Conservation (phyloP, 306 rosid species). For the Elaeagnus macrophylla region DNA sequence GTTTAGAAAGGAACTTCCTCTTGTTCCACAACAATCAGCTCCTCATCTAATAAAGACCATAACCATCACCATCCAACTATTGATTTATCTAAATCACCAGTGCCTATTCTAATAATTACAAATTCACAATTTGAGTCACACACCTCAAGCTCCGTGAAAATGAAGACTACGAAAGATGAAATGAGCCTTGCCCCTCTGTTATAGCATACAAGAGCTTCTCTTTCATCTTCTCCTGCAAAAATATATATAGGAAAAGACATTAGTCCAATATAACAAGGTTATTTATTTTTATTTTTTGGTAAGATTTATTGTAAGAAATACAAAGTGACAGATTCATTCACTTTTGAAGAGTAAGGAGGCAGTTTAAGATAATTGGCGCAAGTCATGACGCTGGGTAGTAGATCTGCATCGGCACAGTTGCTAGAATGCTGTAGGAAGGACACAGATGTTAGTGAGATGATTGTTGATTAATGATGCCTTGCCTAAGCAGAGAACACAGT, state of each 20-base stretch:
- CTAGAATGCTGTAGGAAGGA: constrained; percentile 55
- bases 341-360: constrained; percentile 92
- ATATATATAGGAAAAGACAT: not conserved
- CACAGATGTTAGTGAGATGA: constrained; percentile 6
- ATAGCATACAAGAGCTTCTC: constrained; percentile 89
- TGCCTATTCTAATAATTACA: constrained; percentile 60
- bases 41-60: constrained; percentile 24
- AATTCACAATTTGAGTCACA: constrained; percentile 30
- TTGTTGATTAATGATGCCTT: constrained; percentile 1
- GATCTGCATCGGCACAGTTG: constrained; percentile 59
- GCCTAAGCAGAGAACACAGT: not conserved
- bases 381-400: constrained; percentile 97
- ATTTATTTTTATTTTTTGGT: not conserved
- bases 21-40: constrained; percentile 30
- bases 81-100: constrained; percentile 39
- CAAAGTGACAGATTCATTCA: constrained; percentile 19
- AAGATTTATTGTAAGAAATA: not conserved
- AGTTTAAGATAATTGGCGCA: constrained; percentile 97
- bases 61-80: constrained; percentile 19
- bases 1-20: constrained; percentile 46
- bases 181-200: constrained; percentile 93
- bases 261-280: not conserved
- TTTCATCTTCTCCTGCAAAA: constrained; percentile 76
- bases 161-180: constrained; percentile 72
- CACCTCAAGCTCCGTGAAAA: constrained; percentile 11